Conservation (phyloP, 306 rosid genomes). For the Macrotyloma uniflorum region DNA sequence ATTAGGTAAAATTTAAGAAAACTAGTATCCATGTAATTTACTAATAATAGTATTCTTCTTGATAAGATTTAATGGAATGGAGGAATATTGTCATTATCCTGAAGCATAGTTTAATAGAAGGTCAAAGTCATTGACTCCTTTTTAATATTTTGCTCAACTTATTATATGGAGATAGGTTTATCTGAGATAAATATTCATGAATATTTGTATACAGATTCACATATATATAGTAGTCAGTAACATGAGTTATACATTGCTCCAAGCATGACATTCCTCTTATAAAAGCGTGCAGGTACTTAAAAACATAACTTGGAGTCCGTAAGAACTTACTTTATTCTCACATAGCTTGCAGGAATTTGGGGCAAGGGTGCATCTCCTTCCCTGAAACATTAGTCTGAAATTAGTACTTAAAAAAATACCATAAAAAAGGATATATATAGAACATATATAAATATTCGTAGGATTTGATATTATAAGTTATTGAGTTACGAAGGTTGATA, state of each 20-base stretch:
- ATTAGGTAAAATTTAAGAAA: neutral
- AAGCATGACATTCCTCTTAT: neutral
- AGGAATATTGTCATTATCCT: slow-evolving; percentile 9
- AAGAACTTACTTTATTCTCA: slow-evolving; percentile 81
- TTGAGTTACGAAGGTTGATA: slow-evolving; percentile 31
- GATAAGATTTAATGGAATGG: slow-evolving; percentile 27
- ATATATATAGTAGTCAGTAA: slow-evolving; percentile 11
- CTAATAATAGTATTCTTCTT: slow-evolving; percentile 12
- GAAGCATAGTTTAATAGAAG: slow-evolving; percentile 12
- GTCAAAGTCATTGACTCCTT: slow-evolving; percentile 25
- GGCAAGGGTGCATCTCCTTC: slow-evolving; percentile 75
- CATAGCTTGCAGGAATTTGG: slow-evolving; percentile 67
- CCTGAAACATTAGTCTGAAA: slow-evolving; percentile 56
- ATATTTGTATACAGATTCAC: slow-evolving; percentile 10
- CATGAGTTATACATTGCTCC: slow-evolving; percentile 13
- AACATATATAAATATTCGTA: slow-evolving; percentile 19
- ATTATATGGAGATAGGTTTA: slow-evolving; percentile 13
- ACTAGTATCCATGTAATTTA: too few relatives aligned
- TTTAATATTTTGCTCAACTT: slow-evolving; percentile 9
- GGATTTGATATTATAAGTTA: slow-evolving; percentile 5
- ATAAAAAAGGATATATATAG: neutral
- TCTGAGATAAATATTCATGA: slow-evolving; percentile 15
- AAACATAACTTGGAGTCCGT: neutral
- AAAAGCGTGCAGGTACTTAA: slow-evolving; percentile 25
- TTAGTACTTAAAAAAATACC: slow-evolving; percentile 28